Base-by-base conservation (phyloP, 2,329 filamentous ascomycete species). In the Pseudocercospora vitis region DNA sequence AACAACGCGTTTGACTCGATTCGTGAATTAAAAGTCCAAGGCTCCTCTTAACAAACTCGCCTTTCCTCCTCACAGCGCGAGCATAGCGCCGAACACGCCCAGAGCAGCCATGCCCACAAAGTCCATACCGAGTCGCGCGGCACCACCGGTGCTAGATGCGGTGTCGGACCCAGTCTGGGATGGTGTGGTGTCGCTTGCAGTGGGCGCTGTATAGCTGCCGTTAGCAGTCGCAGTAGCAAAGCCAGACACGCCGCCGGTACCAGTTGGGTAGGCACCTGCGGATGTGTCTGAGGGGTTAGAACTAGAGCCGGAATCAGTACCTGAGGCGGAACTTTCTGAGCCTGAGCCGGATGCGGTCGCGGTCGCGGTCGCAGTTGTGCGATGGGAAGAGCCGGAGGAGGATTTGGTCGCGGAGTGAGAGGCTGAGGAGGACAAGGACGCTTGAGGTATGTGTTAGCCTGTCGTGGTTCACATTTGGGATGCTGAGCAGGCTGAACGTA, bases 31-130 rank as follows among this genome's bases (percentile, higher is more conserved):
- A 18, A 2, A 37, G 4, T 19, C 11, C 12, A 37, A 14, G 21
- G 8, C 19, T 21, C 19, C 33, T 37, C 33, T 37, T 37, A n/a
- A n/a, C n/a, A n/a, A n/a, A 18, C 33, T 33, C 7, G 33, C 16
- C 12, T 37, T 29, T 29, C 33, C 50, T 35, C 8, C 29, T 58
- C 52, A 61, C 37, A 60, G 42, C 7, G 60, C 60, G 7, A 66
- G 47, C 63, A 67, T 62, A 26, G 60, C 60, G 29, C 64, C 64
- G 16, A 65, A 58, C 4, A 62, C 54, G 42, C 63, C 60, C 24
- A 67, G 19, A n/a, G 60, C 61, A 9, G 53, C 48, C 51, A 65
- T 45, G 8, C 62, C 63, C 12, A 63, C 39, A 7, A 62, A 32
- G 48, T 66, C 60, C 59, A 65, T 61, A 8, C 62, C 61, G 37